Evolutionary conservation across 495 filamentous ascomycete species (phyloP).

Genomic region (Penicillium simplicissimum): DNA sequence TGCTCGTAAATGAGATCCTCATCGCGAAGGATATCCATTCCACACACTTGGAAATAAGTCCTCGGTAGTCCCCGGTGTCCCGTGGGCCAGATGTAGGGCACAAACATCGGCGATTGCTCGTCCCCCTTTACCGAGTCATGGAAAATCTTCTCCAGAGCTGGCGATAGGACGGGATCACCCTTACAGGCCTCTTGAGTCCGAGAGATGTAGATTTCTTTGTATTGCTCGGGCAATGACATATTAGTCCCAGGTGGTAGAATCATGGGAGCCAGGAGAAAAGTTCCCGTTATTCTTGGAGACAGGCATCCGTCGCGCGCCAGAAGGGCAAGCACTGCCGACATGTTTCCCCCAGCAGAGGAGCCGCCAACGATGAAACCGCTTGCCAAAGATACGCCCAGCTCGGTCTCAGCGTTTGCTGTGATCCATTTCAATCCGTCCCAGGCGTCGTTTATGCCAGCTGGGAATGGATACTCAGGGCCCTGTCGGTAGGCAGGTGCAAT

Average conservation of each 20-base stretch:
- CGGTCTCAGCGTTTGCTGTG: conserved; percentile 32
- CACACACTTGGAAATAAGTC: conserved; percentile 43
- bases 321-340: conserved; percentile 43
- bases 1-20: conserved; percentile 42
- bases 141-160: conserved; percentile 14
- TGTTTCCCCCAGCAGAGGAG: conserved; percentile 49
- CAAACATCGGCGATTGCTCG: conserved; percentile 11
- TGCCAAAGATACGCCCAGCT: conserved; percentile 17
- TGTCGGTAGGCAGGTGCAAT: conserved; percentile 41
- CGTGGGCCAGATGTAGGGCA: conserved; percentile 12
- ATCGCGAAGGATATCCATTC: conserved; percentile 41
- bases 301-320: conserved; percentile 43
- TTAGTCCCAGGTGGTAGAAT: conserved; percentile 11
- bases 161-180: conserved; percentile 8
- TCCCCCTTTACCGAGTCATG: not conserved
- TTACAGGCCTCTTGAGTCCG: conserved; percentile 37
- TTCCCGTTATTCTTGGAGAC: conserved; percentile 46
- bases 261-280: conserved; percentile 44
- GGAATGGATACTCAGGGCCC: conserved; percentile 51
- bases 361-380: conserved; percentile 54
- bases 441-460: conserved; percentile 45
- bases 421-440: conserved; percentile 55
- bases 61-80: conserved; percentile 29
- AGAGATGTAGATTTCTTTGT: conserved; percentile 35
- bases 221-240: conserved; percentile 23